Conservation (phyloP, 129 eudicot genomes). For the Centaurea solstitialis region DNA sequence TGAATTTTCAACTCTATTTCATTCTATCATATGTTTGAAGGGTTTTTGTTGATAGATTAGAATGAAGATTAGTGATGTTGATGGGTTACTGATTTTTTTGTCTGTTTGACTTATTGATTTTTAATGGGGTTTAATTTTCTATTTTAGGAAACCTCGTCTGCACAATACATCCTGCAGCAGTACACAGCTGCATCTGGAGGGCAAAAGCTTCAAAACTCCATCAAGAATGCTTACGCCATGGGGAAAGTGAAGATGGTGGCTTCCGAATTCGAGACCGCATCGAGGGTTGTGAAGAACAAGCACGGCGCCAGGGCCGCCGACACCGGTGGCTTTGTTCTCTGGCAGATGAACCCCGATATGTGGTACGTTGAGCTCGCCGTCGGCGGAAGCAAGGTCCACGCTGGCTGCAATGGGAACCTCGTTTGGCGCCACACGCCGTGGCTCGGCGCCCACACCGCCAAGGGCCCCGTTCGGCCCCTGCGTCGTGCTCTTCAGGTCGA, state of each 20-base stretch:
- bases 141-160: conserved; percentile 89
- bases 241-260: conserved; percentile 84
- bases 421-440: conserved; percentile 96
- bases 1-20: neutral
- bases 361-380: conserved; percentile 95
- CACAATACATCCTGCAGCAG: conserved; percentile 89
- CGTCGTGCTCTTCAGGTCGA: conserved; percentile 91
- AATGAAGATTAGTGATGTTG: conserved; percentile 9
- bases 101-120: neutral
- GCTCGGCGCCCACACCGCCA: conserved; percentile 93
- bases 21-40: neutral
- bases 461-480: conserved; percentile 81
- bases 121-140: conserved; percentile 1
- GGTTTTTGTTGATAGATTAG: neutral
- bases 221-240: conserved; percentile 80
- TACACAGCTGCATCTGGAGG: conserved; percentile 91
- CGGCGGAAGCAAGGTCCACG: conserved; percentile 91
- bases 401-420: conserved; percentile 85
- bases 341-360: conserved; percentile 96
- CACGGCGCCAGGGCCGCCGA: conserved; percentile 62
- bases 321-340: conserved; percentile 75
- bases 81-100: neutral
- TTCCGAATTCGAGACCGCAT: conserved; percentile 81
- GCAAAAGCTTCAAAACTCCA: conserved; percentile 67
- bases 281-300: conserved; percentile 58